Evolutionary conservation across 2,329 filamentous ascomycete genomes (phyloP).

Genomic region (Ophiobolus disseminans): DNA sequence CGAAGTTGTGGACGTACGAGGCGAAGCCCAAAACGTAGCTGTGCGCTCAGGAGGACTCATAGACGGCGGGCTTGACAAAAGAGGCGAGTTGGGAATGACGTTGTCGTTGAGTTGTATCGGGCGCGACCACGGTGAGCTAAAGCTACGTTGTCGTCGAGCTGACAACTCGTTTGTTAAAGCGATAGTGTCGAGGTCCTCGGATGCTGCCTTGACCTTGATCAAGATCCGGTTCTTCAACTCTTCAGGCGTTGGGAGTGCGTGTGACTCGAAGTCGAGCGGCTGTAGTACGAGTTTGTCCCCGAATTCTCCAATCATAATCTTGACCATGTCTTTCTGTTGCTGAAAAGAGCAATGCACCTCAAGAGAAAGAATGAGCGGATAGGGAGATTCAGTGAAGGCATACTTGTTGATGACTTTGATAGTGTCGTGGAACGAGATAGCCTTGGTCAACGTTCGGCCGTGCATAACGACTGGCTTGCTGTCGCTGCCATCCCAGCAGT

Average conservation of each 20-base stretch:
- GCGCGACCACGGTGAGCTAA: slow-evolving; percentile 77
- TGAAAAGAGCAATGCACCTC: slow-evolving; percentile 89
- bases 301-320: slow-evolving; percentile 85
- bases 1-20: slow-evolving; percentile 64
- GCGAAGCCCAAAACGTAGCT: slow-evolving; percentile 55
- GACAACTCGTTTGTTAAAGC: slow-evolving; percentile 44
- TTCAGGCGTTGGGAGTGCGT: slow-evolving; percentile 81
- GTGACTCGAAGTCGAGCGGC: slow-evolving; percentile 71
- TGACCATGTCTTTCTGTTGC: slow-evolving; percentile 88
- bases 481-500: slow-evolving; percentile 95
- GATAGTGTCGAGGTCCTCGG: slow-evolving; percentile 53
- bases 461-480: slow-evolving; percentile 90
- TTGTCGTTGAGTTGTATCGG: slow-evolving; percentile 67
- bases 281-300: slow-evolving; percentile 79
- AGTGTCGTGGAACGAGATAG: slow-evolving; percentile 88
- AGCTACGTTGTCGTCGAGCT: slow-evolving; percentile 64
- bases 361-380: slow-evolving; percentile 91
- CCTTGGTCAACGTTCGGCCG: slow-evolving; percentile 85
- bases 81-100: slow-evolving; percentile 56
- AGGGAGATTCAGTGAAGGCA: slow-evolving; percentile 85
- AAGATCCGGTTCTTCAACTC: slow-evolving; percentile 83
- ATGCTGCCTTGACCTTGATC: slow-evolving; percentile 91
- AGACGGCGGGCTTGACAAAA: slow-evolving; percentile 61
- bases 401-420: slow-evolving; percentile 94
- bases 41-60: slow-evolving; percentile 60